These are phyloP conservation scores for Fomitopsis pulvina DNA, from an alignment of 768 basidiomycete species.

Conservation along the genomic window DNA sequence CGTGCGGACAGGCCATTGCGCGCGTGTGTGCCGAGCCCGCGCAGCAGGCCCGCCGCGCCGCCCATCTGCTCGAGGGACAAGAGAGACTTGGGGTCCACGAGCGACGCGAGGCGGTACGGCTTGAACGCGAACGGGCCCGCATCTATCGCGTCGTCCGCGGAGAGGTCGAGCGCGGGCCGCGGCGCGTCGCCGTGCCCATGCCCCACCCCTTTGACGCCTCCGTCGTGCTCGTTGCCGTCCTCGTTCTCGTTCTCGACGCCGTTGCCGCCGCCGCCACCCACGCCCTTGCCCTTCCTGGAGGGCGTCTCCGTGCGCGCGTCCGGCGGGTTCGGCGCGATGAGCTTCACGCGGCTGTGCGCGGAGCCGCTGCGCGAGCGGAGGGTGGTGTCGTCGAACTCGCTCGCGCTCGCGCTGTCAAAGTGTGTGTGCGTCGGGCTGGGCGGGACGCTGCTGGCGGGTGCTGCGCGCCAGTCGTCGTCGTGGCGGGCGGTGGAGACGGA, in stretches of 20 bases:
- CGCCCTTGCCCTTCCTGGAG: constrained; percentile 1
- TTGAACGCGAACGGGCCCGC: constrained; percentile 68
- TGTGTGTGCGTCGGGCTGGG: constrained; percentile 33
- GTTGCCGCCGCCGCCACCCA: constrained; percentile 11
- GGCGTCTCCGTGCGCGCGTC: constrained; percentile 5
- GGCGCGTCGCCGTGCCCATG: constrained; percentile 19
- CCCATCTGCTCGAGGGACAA: constrained; percentile 61
- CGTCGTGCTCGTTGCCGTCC: constrained; percentile 8
- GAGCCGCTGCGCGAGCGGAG: constrained; percentile 14
- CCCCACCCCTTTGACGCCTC: too few relatives aligned
- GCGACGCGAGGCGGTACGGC: constrained; percentile 70
- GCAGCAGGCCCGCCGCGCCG: constrained; percentile 59
- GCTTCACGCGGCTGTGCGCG: constrained; percentile 8
- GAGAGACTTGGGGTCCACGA: constrained; percentile 86
- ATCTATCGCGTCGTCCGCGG: constrained; percentile 44
- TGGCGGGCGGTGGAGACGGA: constrained; percentile 21
- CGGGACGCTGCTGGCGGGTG: constrained; percentile 19
- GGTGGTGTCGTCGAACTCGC: constrained; percentile 20
- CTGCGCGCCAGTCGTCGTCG: constrained; percentile 27
- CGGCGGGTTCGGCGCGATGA: constrained; percentile 2
- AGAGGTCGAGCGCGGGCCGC: constrained; percentile 23
- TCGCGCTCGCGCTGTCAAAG: constrained; percentile 30
- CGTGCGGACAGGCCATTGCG: constrained; percentile 35
- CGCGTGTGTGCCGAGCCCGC: constrained; percentile 65
- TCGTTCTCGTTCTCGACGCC: constrained; percentile 1